Evolutionary conservation across 371 early-diverging fungal species (phyloP), one percentile per base, ranked within the genome.

Genomic region (Choanephora cucurbitarum): DNA sequence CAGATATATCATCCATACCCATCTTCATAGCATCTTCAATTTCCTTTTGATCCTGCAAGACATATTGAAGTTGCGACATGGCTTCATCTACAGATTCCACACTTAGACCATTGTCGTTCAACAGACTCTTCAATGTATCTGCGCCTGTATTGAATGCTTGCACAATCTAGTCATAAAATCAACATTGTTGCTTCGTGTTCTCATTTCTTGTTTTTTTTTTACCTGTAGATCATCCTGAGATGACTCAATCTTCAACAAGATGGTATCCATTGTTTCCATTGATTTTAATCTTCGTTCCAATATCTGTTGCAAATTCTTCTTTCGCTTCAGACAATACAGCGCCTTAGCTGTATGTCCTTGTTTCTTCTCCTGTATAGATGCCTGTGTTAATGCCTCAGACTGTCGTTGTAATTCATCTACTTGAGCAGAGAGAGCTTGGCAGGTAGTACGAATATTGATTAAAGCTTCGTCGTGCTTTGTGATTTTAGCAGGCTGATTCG

Each of bases 201-300:
- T 37, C 23, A 0, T 40, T 47, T 7, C 37, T 28, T 48, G 15
- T 9, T 44, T 44, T 39, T 13, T 37, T 14, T 11, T 40, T 57
- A 79, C 84, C 70, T 84, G 81, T 0, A 77, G n/a, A 54, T 85
- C 82, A 37, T 77, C 79, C 40, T 82, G 72, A 3, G 82, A 77
- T 8, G 67, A 55, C 51, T 81, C 77, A 34, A 85, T 78, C 52
- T 80, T 83, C 41, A 75, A 52, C 14, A 85, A 23, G 21, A 85
- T 68, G 2, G 60, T 70, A 48, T 85, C 82, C 67, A 85, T 74
- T 2, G 81, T 82, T 32, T 77, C 81, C 18, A 83, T 58, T n/a
- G 80, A 80, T 10, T 48, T 52, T 18, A 83, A 39, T 10, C 84
- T 62, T 45, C 74, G 72, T 19, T 73, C 72, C 5, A 81, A 45